Evolutionary conservation across 305 asterid genomes (phyloP).

Genomic region (Withania somnifera): DNA sequence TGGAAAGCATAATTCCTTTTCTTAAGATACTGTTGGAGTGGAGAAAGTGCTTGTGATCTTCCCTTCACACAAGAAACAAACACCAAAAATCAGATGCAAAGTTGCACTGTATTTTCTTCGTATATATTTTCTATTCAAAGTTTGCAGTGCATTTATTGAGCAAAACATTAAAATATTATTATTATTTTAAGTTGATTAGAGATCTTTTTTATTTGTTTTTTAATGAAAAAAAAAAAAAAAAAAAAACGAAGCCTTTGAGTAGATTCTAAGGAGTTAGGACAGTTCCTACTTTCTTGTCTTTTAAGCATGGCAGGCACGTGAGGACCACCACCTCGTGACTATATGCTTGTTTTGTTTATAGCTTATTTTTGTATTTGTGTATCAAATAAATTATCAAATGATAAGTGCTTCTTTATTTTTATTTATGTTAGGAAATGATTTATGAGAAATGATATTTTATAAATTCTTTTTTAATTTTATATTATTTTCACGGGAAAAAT

Average conservation of each 20-base stretch:
- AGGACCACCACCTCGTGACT: background rate
- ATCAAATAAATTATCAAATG: background rate
- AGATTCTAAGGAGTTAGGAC: background rate
- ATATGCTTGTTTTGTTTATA: background rate
- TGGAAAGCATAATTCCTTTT: background rate
- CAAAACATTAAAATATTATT: background rate
- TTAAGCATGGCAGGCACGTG: background rate
- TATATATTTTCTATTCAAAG: background rate
- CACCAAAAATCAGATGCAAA: constrained; percentile 7
- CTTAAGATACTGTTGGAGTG: constrained; percentile 1
- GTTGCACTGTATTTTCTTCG: background rate
- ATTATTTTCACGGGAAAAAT: too few species aligned
- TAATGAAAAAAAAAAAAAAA: background rate
- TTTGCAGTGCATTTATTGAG: constrained; percentile 3
- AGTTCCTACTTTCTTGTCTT: constrained; percentile 8
- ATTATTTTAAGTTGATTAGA: background rate
- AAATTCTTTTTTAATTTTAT: too few species aligned
- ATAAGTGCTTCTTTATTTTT: too few species aligned
- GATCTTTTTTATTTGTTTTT: background rate
- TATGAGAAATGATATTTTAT: too few species aligned
- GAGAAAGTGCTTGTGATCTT: constrained; percentile 16
- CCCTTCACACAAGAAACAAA: constrained; percentile 15
- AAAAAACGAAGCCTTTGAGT: background rate
- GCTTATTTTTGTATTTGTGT: too few species aligned
- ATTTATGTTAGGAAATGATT: too few species aligned